A percentile compares a stretch with the other conserved stretches of the same genome.
These are phyloP conservation scores for Mortierella sp. DNA, from an alignment of 371 early-diverging fungal genomes.

Conservation along the genomic window DNA sequence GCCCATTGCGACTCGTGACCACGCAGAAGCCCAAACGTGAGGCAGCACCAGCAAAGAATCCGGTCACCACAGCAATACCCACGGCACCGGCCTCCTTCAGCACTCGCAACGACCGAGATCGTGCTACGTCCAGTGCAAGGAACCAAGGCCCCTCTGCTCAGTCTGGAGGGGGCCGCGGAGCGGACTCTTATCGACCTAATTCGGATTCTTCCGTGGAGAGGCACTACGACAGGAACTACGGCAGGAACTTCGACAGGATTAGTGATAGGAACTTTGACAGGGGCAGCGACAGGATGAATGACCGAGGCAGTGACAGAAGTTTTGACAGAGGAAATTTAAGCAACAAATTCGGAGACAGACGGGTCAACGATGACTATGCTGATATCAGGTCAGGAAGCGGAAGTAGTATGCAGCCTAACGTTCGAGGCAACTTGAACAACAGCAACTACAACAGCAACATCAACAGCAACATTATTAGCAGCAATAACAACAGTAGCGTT, in stretches of 20 bases:
- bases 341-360: background rate
- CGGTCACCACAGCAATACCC: constrained; percentile 8
- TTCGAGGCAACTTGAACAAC: constrained; percentile 4
- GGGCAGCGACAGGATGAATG: background rate
- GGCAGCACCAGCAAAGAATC: constrained; percentile 6
- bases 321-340: no score
- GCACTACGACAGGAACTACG: constrained; percentile 8
- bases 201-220: constrained; percentile 1
- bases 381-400: background rate
- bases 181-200: constrained; percentile 16
- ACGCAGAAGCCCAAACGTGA: constrained; percentile 30
- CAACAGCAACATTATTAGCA: constrained; percentile 12
- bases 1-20: constrained; percentile 33
- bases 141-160: constrained; percentile 2
- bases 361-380: background rate
- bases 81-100: background rate
- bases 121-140: constrained; percentile 8
- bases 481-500: background rate
- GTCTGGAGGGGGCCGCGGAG: constrained; percentile 21
- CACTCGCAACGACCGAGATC: background rate
- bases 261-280: background rate
- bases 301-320: no score
- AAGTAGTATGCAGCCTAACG: background rate
- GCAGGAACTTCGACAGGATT: background rate
- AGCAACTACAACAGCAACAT: background rate